Base-by-base conservation (phyloP, 163 green algal species). In the Chlamydomonas reinhardtii region DNA sequence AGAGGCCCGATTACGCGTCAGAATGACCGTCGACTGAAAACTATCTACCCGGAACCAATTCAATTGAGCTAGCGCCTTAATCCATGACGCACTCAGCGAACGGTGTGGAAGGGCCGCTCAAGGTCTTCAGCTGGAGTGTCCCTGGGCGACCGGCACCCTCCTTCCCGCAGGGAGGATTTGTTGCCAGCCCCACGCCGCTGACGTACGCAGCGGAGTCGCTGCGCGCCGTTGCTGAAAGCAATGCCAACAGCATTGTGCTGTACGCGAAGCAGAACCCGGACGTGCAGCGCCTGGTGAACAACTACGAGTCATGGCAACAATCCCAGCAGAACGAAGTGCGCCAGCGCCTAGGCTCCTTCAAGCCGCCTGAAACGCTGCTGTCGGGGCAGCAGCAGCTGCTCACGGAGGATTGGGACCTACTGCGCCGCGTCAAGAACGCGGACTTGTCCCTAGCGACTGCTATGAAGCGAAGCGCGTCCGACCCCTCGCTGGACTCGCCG, bases 391-490 rank as follows among this genome's bases (percentile, higher is more conserved):
- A 35, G 22, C 52, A 54, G 22, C 73, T 88, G 24, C 74, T 84
- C 9, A 74, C 71, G 31, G 83, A 90, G 56, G 89, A 90, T 29
- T 90, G 80, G 84, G 84, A 90, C n/a, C 70, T 92, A 52, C 84
- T 92, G 9, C 74, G 73, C 15, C 77, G 83, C 35, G 84, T 90
- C 37, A 65, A 31, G 22, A 85, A 74, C 65, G 61, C n/a, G 15
- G 16, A 73, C 43, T 64, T 76, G 62, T 34, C 70, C 4, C 39
- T 86, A 0, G 35, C 68, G 4, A 48, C 59, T 2, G 52, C 73
- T 4, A 89, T 91, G 87, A 91, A 91, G 72, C 87, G 87, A 24
- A 88, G 70, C 15, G 89, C 84, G 3, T 85, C 68, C 25, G 89
- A 88, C 56, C 83, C 73, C 72, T 83, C 69, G 59, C 34, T 92